These are phyloP conservation scores for Imleria badia DNA, from an alignment of 768 basidiomycete genomes.

Conservation along the genomic window DNA sequence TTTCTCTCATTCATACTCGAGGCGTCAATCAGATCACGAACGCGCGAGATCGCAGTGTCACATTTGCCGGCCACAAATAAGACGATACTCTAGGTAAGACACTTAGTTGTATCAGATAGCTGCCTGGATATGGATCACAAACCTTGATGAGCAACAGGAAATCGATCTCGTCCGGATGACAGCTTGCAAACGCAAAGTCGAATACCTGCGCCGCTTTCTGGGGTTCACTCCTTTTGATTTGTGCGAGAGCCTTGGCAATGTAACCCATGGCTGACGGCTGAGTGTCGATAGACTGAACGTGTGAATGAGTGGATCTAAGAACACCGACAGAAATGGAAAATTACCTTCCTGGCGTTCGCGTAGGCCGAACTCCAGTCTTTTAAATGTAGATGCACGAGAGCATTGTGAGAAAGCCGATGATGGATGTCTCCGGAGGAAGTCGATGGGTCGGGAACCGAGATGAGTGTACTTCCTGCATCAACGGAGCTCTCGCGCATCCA, in stretches of 20 bases:
- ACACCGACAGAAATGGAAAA: background rate
- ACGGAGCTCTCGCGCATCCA: background rate
- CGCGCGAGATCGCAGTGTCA: background rate
- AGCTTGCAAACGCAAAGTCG: slow-evolving; percentile 1
- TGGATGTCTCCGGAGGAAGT: background rate
- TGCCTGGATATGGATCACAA: background rate
- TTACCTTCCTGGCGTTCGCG: background rate
- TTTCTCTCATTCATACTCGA: background rate
- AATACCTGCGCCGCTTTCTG: background rate
- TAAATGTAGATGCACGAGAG: background rate
- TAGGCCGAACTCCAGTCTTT: background rate
- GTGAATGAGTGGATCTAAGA: background rate
- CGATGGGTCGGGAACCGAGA: background rate
- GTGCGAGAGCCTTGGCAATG: slow-evolving; percentile 3
- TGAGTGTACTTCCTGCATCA: background rate
- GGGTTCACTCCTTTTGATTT: background rate
- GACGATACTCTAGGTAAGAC: background rate
- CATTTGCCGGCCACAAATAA: background rate
- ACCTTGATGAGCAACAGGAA: slow-evolving; percentile 10
- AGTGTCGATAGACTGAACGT: background rate
- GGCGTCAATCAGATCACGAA: background rate
- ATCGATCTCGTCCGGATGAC: background rate
- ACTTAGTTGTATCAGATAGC: background rate
- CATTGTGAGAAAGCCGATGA: background rate
- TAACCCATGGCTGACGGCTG: slow-evolving; percentile 6